Evolutionary conservation across 768 basidiomycete genomes (phyloP).

Genomic region (Tricholomella constricta): DNA sequence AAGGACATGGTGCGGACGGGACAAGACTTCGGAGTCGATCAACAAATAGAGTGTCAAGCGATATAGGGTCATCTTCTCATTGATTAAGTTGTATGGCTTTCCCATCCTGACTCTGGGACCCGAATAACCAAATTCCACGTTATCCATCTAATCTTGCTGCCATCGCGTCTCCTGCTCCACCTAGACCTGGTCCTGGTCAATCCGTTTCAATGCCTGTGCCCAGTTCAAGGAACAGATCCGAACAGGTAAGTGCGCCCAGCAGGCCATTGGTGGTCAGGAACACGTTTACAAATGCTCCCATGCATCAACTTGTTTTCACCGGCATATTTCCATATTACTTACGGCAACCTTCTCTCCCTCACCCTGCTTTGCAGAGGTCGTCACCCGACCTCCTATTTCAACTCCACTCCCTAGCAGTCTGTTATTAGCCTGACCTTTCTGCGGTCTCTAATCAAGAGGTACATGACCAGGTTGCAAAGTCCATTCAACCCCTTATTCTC

Average conservation of each 20-base stretch:
- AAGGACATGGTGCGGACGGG: slow-evolving; percentile 1
- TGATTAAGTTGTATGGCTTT: slow-evolving; percentile 8
- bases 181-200: too few species aligned
- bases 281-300: neutral
- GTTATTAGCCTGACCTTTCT: too few species aligned
- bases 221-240: too few species aligned
- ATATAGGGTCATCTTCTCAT: slow-evolving; percentile 5
- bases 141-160: neutral
- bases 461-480: too few species aligned
- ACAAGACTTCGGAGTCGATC: slow-evolving; percentile 17
- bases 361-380: neutral
- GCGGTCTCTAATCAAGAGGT: too few species aligned
- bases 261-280: neutral
- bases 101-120: slow-evolving; percentile 2
- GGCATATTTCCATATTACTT: neutral
- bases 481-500: too few species aligned
- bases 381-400: too few species aligned
- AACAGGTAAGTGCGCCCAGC: too few species aligned
- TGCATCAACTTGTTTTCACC: slow-evolving; percentile 1
- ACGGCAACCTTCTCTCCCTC: neutral
- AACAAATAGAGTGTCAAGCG: slow-evolving; percentile 19
- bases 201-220: too few species aligned
- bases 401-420: too few species aligned
- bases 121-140: slow-evolving; percentile 13
- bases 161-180: too few species aligned